Base-by-base conservation (phyloP, 345 rosid genomes). In the Corchorus capsularis region DNA sequence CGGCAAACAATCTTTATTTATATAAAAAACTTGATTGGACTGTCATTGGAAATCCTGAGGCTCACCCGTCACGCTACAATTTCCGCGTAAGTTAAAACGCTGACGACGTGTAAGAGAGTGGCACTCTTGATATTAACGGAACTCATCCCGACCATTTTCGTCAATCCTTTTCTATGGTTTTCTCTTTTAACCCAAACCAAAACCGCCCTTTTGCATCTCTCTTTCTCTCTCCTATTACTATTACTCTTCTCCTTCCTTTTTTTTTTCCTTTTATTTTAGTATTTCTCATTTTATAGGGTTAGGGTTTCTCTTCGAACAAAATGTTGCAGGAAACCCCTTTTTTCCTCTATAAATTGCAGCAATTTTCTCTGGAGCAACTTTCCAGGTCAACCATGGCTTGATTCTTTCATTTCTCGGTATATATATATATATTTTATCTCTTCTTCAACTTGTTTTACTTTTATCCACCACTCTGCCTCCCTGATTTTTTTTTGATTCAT, bases 361-460 rank as follows among this genome's bases (percentile, higher is more conserved):
- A 72, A 71, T 61, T 65, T 22, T 59, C 27, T 34, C 70, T 80
- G 63, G 79, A 72, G 72, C 54, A 81, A 43, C 81, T 83, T 82
- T 39, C 22, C 79, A 49, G 76, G 78, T 79, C 77, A 73, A 81
- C 41, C 82, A 79, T 85, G 85, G 82, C 85, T 71, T 84, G 85
- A 84, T 86, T 83, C 79, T 10, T 59, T 82, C 68, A 65, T 78
- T 83, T 72, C 69, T 78, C 63, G 90, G 93, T 86, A 79, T n/a
- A n/a, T n/a, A n/a, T n/a, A n/a, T n/a, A n/a, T n/a, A n/a, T 34
- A 49, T 37, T 64, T 27, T 27, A 0, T 71, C 74, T 72, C 9
- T 46, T 17, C 37, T 27, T 47, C 55, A 8, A 10, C 46, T 2
- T 13, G 1, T 35, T 61, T 32, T 62, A 15, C 15, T 5, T 34